Evolutionary conservation across 805 yeast species (phyloP), one percentile per base, ranked within the genome.

Genomic region (Saturnispora gosingensis): DNA sequence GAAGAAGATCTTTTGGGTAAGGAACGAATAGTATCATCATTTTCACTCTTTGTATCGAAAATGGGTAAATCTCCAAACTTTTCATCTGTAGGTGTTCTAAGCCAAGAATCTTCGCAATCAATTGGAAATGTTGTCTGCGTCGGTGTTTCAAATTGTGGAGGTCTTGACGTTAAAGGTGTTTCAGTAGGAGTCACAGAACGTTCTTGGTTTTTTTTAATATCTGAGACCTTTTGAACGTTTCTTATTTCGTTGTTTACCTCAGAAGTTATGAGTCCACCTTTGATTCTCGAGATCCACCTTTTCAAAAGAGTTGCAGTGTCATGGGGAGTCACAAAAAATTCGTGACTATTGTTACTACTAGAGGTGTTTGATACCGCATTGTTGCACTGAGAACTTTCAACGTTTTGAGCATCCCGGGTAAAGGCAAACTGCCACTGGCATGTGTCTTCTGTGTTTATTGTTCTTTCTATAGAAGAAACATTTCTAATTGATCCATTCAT

Each of bases 261-360:
- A 45, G 59, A 58, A 15, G 67, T 59, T n/a, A 68, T 59, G 16
- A 68, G 52, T 8, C 67, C 68, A 42, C 61, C 60, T 5, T 59
- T 63, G 42, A 67, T 54, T 51, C 61, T 61, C 1, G 66, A 57
- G 9, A 69, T 56, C 67, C 67, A 69, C 53, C 72, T 60, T 54
- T 69, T 69, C 54, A 69, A 56, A 20, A 69, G 54, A 61, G 67
- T 69, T 4, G 71, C 66, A 9, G 64, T 67, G 54, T 69, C 72
- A 55, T 67, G 67, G n/a, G 62, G 49, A 39, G 64, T 62, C 3
- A 53, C 50, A 59, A 3, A 43, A 39, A 36, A 8, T 24, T 53
- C 53, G 44, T 56, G 3, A 25, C 13, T 36, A 3, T 27, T 42
- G n/a, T 20, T 28, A 38, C 1, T 8, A 18, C 25, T 9, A 38